phyloP scores from a whole-genome alignment of 345 rosid species.

The Laguncularia racemosa region DNA sequence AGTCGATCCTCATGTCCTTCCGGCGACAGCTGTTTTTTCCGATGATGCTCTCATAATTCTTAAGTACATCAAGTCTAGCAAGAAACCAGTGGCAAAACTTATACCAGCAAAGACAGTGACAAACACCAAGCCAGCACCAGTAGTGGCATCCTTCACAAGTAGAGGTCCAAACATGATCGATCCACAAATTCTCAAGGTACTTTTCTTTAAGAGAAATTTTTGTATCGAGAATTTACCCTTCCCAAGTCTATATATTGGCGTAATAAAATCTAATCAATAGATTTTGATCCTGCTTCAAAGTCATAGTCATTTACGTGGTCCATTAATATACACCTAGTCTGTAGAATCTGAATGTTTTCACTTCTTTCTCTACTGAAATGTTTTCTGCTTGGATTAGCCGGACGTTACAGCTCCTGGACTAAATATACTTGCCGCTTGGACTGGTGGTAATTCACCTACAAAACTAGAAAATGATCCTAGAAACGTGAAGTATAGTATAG shows the following conservation, averaged over 20 bases:
- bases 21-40: constrained; percentile 35
- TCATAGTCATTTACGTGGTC: too few relatives aligned
- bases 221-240: not conserved
- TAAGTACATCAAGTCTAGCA: constrained; percentile 50
- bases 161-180: constrained; percentile 65
- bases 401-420: constrained; percentile 81
- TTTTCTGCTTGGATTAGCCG: constrained; percentile 33
- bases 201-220: not conserved
- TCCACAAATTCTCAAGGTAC: constrained; percentile 67
- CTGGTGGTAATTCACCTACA: constrained; percentile 40
- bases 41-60: constrained; percentile 29
- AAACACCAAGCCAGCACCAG: constrained; percentile 49
- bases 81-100: constrained; percentile 44
- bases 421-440: constrained; percentile 82
- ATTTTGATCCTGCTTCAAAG: too few relatives aligned
- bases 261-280: too few relatives aligned
- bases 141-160: constrained; percentile 61
- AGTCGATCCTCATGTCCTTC: constrained; percentile 50
- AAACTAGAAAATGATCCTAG: constrained; percentile 38
- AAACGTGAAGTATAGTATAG: constrained; percentile 30
- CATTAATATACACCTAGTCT: too few relatives aligned
- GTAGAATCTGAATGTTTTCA: too few relatives aligned
- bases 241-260: not conserved
- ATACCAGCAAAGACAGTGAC: constrained; percentile 34
- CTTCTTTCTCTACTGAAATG: too few relatives aligned